Conservation (phyloP, 345 rosid species). For the Hibiscus trionum region DNA sequence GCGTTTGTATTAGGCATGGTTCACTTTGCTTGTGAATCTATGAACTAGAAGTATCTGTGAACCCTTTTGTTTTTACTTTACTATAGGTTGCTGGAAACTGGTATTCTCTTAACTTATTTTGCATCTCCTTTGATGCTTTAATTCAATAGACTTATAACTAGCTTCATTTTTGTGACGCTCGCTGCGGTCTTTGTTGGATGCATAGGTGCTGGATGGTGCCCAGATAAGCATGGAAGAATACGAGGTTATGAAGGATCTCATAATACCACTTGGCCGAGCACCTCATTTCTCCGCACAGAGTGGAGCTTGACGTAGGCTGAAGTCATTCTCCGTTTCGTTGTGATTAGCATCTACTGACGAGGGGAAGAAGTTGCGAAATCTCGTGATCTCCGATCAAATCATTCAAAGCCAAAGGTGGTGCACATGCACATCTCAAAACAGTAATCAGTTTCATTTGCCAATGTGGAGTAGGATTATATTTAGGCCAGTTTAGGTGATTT, state of each 20-base stretch:
- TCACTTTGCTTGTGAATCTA: not conserved
- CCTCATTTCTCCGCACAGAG: not conserved
- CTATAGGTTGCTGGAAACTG: too few species aligned
- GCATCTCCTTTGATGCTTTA: not conserved
- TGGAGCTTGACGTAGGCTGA: not conserved
- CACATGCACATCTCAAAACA: not conserved
- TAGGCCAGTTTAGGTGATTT: too few species aligned
- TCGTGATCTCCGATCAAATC: not conserved
- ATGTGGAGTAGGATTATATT: too few species aligned
- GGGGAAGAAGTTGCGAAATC: not conserved
- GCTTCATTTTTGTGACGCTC: not conserved
- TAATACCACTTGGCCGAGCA: slow-evolving; percentile 66
- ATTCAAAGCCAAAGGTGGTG: not conserved
- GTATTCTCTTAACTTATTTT: too few species aligned
- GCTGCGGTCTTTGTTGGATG: slow-evolving; percentile 14
- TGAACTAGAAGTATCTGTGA: not conserved
- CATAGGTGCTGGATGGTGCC: slow-evolving; percentile 64
- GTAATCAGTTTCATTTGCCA: too few species aligned
- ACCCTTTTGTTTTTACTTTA: too few species aligned
- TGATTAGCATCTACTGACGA: not conserved
- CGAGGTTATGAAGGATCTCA: slow-evolving; percentile 66
- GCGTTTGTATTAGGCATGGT: not conserved
- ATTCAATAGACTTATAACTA: not conserved
- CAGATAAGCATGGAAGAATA: slow-evolving; percentile 63
- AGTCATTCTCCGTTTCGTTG: not conserved